A percentile compares a stretch with the other conserved stretches of the same genome.
phyloP scores from a whole-genome alignment of 305 asterid genomes.

The Fraxinus baroniana region DNA sequence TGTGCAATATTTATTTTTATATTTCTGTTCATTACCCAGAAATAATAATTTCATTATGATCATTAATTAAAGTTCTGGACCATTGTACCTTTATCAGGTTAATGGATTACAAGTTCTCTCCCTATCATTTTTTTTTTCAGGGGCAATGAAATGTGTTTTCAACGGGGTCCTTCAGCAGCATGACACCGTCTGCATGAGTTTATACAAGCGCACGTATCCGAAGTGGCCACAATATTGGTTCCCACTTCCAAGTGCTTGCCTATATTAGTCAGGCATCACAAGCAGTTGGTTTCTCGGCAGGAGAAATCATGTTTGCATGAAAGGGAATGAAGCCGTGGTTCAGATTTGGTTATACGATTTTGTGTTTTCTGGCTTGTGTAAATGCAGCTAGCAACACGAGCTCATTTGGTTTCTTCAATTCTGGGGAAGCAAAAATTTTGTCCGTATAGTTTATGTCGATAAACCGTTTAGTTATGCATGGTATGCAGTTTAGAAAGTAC shows the following conservation, averaged over 20 bases:
- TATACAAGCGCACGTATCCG: constrained; percentile 82
- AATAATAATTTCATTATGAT: not conserved
- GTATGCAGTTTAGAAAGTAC: not conserved
- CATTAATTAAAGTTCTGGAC: not conserved
- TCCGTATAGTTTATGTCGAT: constrained; percentile 20
- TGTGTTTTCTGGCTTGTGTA: constrained; percentile 28
- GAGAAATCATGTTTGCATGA: not conserved
- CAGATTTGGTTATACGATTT: constrained; percentile 36
- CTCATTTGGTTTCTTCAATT: constrained; percentile 9
- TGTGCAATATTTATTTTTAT: not conserved
- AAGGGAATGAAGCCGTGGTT: constrained; percentile 83
- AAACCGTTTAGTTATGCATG: not conserved
- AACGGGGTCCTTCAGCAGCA: constrained; percentile 86
- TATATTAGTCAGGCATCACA: constrained; percentile 1
- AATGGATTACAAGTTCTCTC: not conserved
- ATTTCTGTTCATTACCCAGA: not conserved
- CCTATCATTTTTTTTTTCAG: constrained; percentile 32
- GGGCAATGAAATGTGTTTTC: constrained; percentile 87
- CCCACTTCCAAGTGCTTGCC: constrained; percentile 49
- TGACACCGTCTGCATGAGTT: constrained; percentile 88
- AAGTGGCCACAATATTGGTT: constrained; percentile 88
- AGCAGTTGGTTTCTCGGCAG: not conserved
- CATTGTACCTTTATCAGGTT: not conserved
- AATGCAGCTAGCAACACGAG: constrained; percentile 10
- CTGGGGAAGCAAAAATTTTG: constrained; percentile 37